Evolutionary conservation across 2,329 filamentous ascomycete genomes (phyloP).

Genomic region (Cryphonectria naterciae): DNA sequence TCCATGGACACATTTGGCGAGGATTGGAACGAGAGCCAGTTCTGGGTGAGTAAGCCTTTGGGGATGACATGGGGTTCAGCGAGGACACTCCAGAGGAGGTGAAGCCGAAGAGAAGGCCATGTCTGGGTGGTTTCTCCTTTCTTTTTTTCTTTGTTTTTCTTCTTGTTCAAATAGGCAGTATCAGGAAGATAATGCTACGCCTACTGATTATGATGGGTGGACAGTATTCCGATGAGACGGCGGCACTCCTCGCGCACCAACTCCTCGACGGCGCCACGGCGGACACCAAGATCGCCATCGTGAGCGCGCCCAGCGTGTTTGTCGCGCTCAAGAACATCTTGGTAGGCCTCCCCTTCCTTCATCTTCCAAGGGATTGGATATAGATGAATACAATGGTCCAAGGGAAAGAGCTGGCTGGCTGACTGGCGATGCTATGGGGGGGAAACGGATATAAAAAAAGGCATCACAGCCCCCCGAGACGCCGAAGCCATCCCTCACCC

Average conservation of each 20-base stretch:
- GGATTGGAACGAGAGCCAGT: constrained; percentile 84
- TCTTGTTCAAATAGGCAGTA: background rate
- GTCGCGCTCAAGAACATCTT: constrained; percentile 74
- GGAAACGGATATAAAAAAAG: background rate
- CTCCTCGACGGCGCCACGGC: constrained; percentile 64
- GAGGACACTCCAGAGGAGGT: background rate
- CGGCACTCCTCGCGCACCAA: constrained; percentile 63
- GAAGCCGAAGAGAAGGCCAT: background rate
- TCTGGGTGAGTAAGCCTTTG: constrained; percentile 66
- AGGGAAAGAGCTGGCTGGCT: background rate
- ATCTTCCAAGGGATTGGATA: background rate
- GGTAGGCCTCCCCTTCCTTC: constrained; percentile 44
- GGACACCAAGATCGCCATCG: constrained; percentile 65
- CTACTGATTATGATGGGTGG: background rate
- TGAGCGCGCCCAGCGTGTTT: constrained; percentile 79
- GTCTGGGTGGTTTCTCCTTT: too few species aligned
- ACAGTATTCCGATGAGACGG: constrained; percentile 75
- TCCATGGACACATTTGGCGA: constrained; percentile 75
- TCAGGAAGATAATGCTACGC: background rate
- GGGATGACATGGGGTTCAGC: background rate
- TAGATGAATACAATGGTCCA: background rate
- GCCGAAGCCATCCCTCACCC: constrained; percentile 59
- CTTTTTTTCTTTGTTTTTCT: background rate
- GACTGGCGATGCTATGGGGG: background rate
- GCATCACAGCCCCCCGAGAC: constrained; percentile 24